Evolutionary conservation across 352 stramenopile genomes (phyloP).

Genomic region (Aphanomyces euteiches): DNA sequence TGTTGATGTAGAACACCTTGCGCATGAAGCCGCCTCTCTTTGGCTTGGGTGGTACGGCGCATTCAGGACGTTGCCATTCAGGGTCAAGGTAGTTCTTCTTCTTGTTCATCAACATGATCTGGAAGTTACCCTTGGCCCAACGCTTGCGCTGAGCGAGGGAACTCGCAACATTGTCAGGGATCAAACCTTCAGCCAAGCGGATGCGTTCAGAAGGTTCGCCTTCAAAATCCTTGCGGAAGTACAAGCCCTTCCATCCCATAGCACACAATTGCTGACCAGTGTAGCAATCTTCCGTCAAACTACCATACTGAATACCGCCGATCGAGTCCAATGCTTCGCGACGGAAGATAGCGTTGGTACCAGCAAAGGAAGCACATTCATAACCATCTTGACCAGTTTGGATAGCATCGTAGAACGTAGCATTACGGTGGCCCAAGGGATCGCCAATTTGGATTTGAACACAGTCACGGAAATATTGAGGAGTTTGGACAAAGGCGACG

Average conservation of each 20-base stretch:
- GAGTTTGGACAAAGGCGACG: slow-evolving; percentile 76
- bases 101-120: slow-evolving; percentile 81
- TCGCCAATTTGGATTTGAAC: slow-evolving; percentile 79
- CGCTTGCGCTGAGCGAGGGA: slow-evolving; percentile 75
- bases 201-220: slow-evolving; percentile 69
- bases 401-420: slow-evolving; percentile 82
- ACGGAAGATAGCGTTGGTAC: slow-evolving; percentile 77
- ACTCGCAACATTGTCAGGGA: slow-evolving; percentile 70
- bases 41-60: slow-evolving; percentile 71
- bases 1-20: slow-evolving; percentile 81
- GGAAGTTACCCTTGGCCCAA: slow-evolving; percentile 84
- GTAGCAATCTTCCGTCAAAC: slow-evolving; percentile 79
- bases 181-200: slow-evolving; percentile 67
- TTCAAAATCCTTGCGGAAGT: slow-evolving; percentile 87
- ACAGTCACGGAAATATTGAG: slow-evolving; percentile 82
- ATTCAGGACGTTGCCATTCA: slow-evolving; percentile 71
- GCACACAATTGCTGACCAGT: slow-evolving; percentile 67
- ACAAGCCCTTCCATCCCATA: slow-evolving; percentile 83
- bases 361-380: slow-evolving; percentile 71
- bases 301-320: slow-evolving; percentile 80
- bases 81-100: slow-evolving; percentile 73
- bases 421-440: slow-evolving; percentile 72
- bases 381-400: slow-evolving; percentile 82
- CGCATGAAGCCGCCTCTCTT: slow-evolving; percentile 81
- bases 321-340: slow-evolving; percentile 82